A percentile compares a stretch with the other conserved stretches of the same genome.
phyloP scores from a whole-genome alignment of 2,329 filamentous ascomycete species.

The Emmonsia crescens region DNA sequence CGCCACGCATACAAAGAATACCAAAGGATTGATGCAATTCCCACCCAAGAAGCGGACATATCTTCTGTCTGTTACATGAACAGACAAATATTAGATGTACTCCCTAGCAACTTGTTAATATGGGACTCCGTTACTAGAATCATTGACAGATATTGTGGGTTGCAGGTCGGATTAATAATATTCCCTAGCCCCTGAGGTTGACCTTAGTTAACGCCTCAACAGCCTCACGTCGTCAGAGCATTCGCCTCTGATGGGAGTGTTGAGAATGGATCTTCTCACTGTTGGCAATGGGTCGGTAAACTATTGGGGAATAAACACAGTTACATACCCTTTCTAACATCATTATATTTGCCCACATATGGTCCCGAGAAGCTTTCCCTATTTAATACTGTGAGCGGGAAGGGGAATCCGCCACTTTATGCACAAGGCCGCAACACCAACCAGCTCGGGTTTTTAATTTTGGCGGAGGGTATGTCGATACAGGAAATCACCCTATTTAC shows the following conservation, averaged over 20 bases:
- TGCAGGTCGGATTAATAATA: background rate
- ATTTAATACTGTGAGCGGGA: background rate
- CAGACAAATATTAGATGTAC: too few species aligned
- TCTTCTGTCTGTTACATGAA: too few species aligned
- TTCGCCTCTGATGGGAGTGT: background rate
- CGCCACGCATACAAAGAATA: too few species aligned
- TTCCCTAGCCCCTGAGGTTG: too few species aligned
- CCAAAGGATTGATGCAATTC: too few species aligned
- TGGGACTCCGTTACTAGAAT: too few species aligned
- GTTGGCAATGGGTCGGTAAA: background rate
- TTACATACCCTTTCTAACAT: background rate
- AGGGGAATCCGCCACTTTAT: background rate
- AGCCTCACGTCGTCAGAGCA: background rate
- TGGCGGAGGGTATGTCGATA: constrained; percentile 20
- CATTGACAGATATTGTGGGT: too few species aligned
- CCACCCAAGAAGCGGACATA: too few species aligned
- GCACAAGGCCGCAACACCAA: background rate
- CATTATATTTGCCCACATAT: background rate
- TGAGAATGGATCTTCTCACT: background rate
- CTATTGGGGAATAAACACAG: background rate
- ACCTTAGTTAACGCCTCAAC: too few species aligned
- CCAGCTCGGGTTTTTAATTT: constrained; percentile 19
- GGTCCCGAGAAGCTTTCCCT: too few species aligned
- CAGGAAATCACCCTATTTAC: constrained; percentile 15
- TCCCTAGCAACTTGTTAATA: too few species aligned